Base-by-base conservation (phyloP, 805 yeast genomes). In the Vanderwaltozyma polyspora region DNA sequence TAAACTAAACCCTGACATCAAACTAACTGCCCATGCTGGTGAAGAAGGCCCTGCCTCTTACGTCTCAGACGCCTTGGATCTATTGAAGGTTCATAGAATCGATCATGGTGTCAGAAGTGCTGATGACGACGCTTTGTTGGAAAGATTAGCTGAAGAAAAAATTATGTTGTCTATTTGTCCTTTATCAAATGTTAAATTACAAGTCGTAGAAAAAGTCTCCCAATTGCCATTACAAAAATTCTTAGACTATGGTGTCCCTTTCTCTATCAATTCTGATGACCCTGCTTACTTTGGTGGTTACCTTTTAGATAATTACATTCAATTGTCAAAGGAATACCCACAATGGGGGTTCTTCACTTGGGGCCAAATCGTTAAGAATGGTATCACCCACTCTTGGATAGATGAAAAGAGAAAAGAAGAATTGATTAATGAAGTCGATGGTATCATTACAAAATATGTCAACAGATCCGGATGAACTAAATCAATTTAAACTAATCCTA, bases 231-330 rank as follows among this genome's bases (percentile, higher is more conserved):
- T 82, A 41, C 63, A 65, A 32, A 58, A 64, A 45, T 72, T 79
- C 44, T 55, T 83, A 32, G 81, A 77, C 7, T 62, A 64, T 21
- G 66, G 70, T 41, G 79, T 81, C 16, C 78, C 84, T 19, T 78
- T 83, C 55, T 76, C 85, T 28, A 64, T 82, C 53, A 83, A 83
- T 57, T 74, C 82, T 3, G 85, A 78, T 51, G 86, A 78, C 51
- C 86, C 86, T 26, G 82, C 91, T 3, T 82, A 82, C 54, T 82
- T 82, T 51, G 89, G 89, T 31, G 89, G 85, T n/a, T 81, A 80
- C 57, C 74, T 81, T 43, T 60, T 82, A 43, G 89, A 82, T 51
- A 82, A 81, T 57, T 82, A 81, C 55, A 51, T 70, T 21, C 70
- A 69, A 25, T 82, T 80, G 19, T 81, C 80, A 41, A 64, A 71